Evolutionary conservation across 768 basidiomycete genomes (phyloP).

Genomic region (Tylopilus sp.): DNA sequence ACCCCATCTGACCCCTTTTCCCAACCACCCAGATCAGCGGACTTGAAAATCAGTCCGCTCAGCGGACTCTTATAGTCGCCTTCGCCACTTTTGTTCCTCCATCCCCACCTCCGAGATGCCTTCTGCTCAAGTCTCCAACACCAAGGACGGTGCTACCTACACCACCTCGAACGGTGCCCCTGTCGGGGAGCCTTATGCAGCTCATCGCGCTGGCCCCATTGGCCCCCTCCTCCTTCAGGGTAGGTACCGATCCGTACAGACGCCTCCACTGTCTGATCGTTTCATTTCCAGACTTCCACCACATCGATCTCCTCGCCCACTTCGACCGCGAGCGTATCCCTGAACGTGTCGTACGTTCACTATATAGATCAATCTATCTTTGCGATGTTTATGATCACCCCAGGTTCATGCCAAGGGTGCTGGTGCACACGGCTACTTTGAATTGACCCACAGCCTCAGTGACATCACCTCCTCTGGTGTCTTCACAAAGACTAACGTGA

Average conservation of each 20-base stretch:
- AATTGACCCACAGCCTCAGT: constrained; percentile 80
- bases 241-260: constrained; percentile 28
- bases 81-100: not conserved
- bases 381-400: constrained; percentile 22
- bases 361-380: not conserved
- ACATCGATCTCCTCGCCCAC: constrained; percentile 87
- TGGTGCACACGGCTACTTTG: constrained; percentile 91
- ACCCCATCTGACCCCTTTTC: constrained; percentile 3
- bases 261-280: constrained; percentile 13
- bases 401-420: constrained; percentile 91
- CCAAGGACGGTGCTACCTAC: constrained; percentile 62
- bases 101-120: constrained; percentile 46
- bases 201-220: constrained; percentile 66
- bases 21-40: constrained; percentile 20
- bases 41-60: constrained; percentile 20
- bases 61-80: constrained; percentile 10
- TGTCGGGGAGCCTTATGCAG: constrained; percentile 70
- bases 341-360: constrained; percentile 73
- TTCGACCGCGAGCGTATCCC: constrained; percentile 96
- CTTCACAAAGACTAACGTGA: constrained; percentile 62
- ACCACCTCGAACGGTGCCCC: constrained; percentile 81
- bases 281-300: constrained; percentile 67
- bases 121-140: constrained; percentile 52
- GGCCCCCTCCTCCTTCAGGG: constrained; percentile 92
- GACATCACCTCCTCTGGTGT: constrained; percentile 74